phyloP scores from a whole-genome alignment of 257 asterid genomes.

The Fraxinus quadrangulata region DNA sequence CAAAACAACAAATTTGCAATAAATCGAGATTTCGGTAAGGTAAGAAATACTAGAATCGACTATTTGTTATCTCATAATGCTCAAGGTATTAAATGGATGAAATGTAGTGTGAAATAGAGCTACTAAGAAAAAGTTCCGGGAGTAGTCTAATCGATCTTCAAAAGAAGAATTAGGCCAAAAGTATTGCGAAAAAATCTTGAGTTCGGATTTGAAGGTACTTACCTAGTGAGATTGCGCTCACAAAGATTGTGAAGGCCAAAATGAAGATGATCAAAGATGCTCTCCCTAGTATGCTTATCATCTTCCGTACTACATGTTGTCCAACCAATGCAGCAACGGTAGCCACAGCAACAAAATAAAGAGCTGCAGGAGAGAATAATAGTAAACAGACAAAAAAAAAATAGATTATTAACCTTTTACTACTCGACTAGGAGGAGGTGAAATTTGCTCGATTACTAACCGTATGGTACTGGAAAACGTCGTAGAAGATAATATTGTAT shows the following conservation, averaged over 20 bases:
- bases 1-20: neutral
- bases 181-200: neutral
- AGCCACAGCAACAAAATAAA: slow-evolving; percentile 54
- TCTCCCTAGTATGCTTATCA: slow-evolving; percentile 57
- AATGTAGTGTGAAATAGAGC: neutral
- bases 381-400: neutral
- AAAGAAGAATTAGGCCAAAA: neutral
- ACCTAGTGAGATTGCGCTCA: slow-evolving; percentile 71
- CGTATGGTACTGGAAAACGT: slow-evolving; percentile 56
- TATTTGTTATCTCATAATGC: neutral
- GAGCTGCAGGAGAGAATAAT: slow-evolving; percentile 38
- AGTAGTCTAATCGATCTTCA: neutral
- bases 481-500: slow-evolving; percentile 58
- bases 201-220: slow-evolving; percentile 13
- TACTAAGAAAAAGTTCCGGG: neutral
- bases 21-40: neutral
- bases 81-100: neutral
- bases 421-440: neutral
- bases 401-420: neutral
- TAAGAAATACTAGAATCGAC: neutral
- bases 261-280: slow-evolving; percentile 69
- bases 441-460: slow-evolving; percentile 25
- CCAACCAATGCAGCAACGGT: slow-evolving; percentile 58
- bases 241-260: slow-evolving; percentile 64
- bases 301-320: slow-evolving; percentile 58